These are phyloP conservation scores for Elaeis guineensis DNA, from an alignment of 176 grass and related monocot genomes.

Conservation along the genomic window DNA sequence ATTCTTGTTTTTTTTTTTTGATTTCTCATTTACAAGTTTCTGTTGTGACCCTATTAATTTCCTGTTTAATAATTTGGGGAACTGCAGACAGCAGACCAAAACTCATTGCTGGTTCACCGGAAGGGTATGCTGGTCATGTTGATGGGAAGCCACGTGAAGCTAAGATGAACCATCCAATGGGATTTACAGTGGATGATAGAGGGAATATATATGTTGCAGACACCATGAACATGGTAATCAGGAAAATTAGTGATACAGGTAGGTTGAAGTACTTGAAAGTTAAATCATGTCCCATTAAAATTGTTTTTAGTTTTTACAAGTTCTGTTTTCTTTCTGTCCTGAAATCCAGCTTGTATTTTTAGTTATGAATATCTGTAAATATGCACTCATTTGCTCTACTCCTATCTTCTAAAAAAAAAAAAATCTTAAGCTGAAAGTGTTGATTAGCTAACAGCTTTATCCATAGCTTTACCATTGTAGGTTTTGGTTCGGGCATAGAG, in stretches of 20 bases:
- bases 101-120: constrained; percentile 76
- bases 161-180: constrained; percentile 93
- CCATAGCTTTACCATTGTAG: too few relatives aligned
- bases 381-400: too few relatives aligned
- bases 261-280: constrained; percentile 34
- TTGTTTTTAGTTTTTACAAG: too few relatives aligned
- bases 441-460: too few relatives aligned
- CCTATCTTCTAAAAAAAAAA: too few relatives aligned
- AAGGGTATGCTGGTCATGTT: constrained; percentile 80
- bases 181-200: constrained; percentile 75
- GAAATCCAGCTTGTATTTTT: too few relatives aligned
- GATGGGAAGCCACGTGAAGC: constrained; percentile 80
- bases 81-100: constrained; percentile 89
- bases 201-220: constrained; percentile 97
- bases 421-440: too few relatives aligned
- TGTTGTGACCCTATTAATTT: background rate
- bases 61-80: background rate
- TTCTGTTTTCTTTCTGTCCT: too few relatives aligned
- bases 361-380: too few relatives aligned
- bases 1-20: constrained; percentile 24
- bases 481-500: too few relatives aligned
- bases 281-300: constrained; percentile 17
- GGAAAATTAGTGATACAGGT: constrained; percentile 98
- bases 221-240: constrained; percentile 96
- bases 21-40: background rate